Evolutionary conservation across 2,329 filamentous ascomycete species (phyloP).

Genomic region (Penicillium frequentans): DNA sequence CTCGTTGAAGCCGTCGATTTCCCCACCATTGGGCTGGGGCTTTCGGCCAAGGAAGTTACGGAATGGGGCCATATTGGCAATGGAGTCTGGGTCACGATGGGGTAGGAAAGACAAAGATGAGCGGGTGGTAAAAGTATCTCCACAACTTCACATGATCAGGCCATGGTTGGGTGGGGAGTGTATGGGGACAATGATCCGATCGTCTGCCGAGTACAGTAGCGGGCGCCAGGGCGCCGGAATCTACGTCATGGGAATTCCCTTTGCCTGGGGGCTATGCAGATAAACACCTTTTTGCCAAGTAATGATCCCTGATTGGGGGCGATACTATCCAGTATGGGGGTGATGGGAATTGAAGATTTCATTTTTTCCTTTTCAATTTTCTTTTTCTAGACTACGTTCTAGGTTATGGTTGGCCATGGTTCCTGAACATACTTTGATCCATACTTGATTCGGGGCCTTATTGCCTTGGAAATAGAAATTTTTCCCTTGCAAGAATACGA

Average conservation of each 20-base stretch:
- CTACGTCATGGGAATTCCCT: not conserved
- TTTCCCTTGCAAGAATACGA: not conserved
- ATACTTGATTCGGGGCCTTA: not conserved
- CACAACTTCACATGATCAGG: constrained; percentile 3
- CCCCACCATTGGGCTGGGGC: constrained; percentile 44
- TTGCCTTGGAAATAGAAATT: not conserved
- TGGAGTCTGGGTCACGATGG: not conserved
- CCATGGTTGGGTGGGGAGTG: constrained; percentile 3
- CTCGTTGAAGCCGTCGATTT: constrained; percentile 52
- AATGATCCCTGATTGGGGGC: not conserved
- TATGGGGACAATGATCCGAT: not conserved
- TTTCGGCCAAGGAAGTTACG: constrained; percentile 71
- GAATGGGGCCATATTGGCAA: constrained; percentile 61
- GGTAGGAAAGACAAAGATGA: not conserved
- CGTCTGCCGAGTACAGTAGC: not conserved
- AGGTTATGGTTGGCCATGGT: not conserved
- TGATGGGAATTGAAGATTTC: not conserved
- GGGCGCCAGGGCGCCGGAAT: not conserved
- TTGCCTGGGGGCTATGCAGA: not conserved
- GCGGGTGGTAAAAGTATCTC: not conserved
- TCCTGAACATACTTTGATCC: not conserved
- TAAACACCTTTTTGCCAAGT: not conserved
- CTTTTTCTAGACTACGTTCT: not conserved
- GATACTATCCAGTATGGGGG: not conserved
- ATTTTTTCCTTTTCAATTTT: not conserved